These are phyloP conservation scores for Arabis alpina DNA, from an alignment of 345 rosid genomes.

Conservation along the genomic window DNA sequence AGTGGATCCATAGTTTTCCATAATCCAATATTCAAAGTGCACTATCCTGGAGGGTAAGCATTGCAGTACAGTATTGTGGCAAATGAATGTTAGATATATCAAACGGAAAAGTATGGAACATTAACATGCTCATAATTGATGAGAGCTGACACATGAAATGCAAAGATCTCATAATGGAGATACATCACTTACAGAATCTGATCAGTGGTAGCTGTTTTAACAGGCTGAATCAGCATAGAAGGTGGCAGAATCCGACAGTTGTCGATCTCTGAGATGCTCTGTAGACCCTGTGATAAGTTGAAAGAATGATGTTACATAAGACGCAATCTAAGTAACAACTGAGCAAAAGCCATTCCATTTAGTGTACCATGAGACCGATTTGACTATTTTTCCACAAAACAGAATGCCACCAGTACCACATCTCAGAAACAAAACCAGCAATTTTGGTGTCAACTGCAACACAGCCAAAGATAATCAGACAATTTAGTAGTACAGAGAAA, in stretches of 20 bases:
- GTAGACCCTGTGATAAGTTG: slow-evolving; percentile 39
- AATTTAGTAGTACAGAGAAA: slow-evolving; percentile 13
- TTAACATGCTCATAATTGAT: slow-evolving; percentile 15
- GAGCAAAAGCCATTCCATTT: slow-evolving; percentile 11
- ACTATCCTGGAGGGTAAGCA: slow-evolving; percentile 26
- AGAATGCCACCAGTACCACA: slow-evolving; percentile 94
- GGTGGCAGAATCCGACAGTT: slow-evolving; percentile 53
- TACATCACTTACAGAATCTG: slow-evolving; percentile 65
- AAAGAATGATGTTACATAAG: slow-evolving; percentile 31
- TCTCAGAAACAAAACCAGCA: slow-evolving; percentile 71
- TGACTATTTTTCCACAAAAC: slow-evolving; percentile 68
- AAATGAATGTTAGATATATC: slow-evolving; percentile 19
- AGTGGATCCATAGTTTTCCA: slow-evolving; percentile 5
- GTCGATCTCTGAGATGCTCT: slow-evolving; percentile 51
- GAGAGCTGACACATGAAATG: slow-evolving; percentile 1
- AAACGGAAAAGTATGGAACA: slow-evolving; percentile 7
- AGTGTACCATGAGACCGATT: slow-evolving; percentile 55
- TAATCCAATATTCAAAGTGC: slow-evolving; percentile 22
- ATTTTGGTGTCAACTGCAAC: slow-evolving; percentile 65
- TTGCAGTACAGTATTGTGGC: slow-evolving; percentile 1
- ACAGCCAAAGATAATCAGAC: slow-evolving; percentile 24
- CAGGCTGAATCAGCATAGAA: slow-evolving; percentile 63
- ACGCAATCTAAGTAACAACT: slow-evolving; percentile 15
- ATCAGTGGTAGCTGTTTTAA: slow-evolving; percentile 52
- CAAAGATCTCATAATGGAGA: slow-evolving; percentile 17